These are phyloP conservation scores for Citrus australasica DNA, from an alignment of 345 rosid species.

Conservation along the genomic window DNA sequence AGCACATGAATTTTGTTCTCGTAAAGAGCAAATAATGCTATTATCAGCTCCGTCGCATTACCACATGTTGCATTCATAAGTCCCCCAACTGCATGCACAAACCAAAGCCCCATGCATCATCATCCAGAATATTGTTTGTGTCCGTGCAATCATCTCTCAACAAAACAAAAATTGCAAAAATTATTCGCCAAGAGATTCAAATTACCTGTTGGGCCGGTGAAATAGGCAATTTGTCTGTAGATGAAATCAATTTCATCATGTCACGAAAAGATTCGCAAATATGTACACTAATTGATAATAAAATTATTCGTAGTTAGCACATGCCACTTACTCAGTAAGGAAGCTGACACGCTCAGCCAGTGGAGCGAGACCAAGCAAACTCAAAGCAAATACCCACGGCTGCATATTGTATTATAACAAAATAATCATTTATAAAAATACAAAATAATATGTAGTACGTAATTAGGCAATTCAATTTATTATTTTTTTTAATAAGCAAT, in stretches of 20 bases:
- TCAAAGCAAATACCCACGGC: slow-evolving; percentile 85
- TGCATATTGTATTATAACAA: neutral
- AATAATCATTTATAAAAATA: neutral
- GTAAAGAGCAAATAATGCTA: slow-evolving; percentile 78
- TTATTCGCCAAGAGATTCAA: neutral
- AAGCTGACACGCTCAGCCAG: slow-evolving; percentile 91
- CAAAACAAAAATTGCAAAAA: too few relatives aligned
- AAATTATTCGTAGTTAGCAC: neutral
- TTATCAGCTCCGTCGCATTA: slow-evolving; percentile 89
- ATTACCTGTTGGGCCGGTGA: slow-evolving; percentile 92
- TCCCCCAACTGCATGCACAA: slow-evolving; percentile 75
- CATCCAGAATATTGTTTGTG: too few relatives aligned
- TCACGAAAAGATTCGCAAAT: neutral
- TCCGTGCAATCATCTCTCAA: too few relatives aligned
- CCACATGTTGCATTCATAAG: slow-evolving; percentile 95
- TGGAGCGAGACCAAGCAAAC: slow-evolving; percentile 74
- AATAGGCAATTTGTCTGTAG: slow-evolving; percentile 83
- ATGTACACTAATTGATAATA: too few relatives aligned
- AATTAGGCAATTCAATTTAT: too few relatives aligned
- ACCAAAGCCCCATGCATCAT: too few relatives aligned
- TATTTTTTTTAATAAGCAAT: neutral
- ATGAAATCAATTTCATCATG: neutral
- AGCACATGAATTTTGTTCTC: slow-evolving; percentile 65
- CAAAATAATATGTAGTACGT: neutral
- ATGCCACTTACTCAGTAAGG: slow-evolving; percentile 69